Base-by-base conservation (phyloP, 2,329 filamentous ascomycete genomes). In the Aureobasidium zeae region DNA sequence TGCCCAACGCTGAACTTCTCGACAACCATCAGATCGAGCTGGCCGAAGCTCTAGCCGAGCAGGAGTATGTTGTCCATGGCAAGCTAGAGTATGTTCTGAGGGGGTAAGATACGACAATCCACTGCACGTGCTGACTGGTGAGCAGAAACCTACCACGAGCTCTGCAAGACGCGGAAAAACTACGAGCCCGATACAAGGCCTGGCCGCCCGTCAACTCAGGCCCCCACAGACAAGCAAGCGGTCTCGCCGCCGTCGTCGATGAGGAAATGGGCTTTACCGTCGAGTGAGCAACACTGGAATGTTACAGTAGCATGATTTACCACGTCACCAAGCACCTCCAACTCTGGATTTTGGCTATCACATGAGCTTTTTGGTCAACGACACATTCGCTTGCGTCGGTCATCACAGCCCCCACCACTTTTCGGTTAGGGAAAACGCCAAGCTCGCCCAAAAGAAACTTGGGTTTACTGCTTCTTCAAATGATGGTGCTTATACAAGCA, bases 21-120 rank as follows among this genome's bases (percentile, higher is more conserved):
- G 80, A 93, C 57, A 89, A 98, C 55, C 91, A 98, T 59, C 91
- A 98, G 63, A 74, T 78, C 15, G 86, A 96, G 61, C 74, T 98
- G 44, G 89, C 89, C 1, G 70, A 79, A 37, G 80, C 85, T 52
- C 73, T 96, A 45, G 76, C 82, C 22, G 66, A 70, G 17, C 76
- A 86, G 52, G 81, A 82, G 17, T 94, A 93, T 63, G 77, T 86
- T 2, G 71, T 88, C n/a, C 73, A 80, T 53, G 83, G 82, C 9
- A 67, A 71, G 42, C 65, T 86, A 30, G 70, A 73, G 81, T 86
- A 71, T 44, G 73, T 58, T 35, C 7, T 15, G 8, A 10, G 7
- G 24, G 2, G 29, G 3, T n/a, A 24, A 25, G 11, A 33, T 19
- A n/a, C n/a, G n/a, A n/a, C n/a, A 16, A 6, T 16, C 1, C 12